Base-by-base conservation (phyloP, 768 basidiomycete species). In the Russula earlei region DNA sequence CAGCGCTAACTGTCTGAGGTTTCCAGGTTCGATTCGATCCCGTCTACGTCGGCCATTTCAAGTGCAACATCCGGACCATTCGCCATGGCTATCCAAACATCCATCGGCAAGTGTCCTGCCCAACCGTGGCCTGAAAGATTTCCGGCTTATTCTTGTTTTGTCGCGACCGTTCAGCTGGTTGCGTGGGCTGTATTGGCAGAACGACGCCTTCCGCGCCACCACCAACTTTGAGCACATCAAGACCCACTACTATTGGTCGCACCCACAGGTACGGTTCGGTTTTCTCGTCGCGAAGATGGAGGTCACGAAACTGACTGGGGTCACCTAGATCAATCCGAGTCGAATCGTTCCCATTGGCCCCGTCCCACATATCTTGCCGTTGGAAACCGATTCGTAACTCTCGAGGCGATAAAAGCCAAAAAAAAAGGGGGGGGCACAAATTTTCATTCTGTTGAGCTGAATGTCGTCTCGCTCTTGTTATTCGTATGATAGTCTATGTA, bases 221-320 rank as follows among this genome's bases (percentile, higher is more conserved):
- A 94, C 93, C 37, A 75, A 93, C 66, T 97, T 97, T 66, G 80
- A 88, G 15, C 94, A 96, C 70, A 88, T 89, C 74, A 87, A 87
- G 71, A 79, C 77, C 1, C 78, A 81, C 64, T 87, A 87, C 63
- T 87, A 81, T 61, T 85, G 82, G 81, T 80, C 80, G 37, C 81
- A 81, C 56, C 36, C 71, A 56, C 60, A 38, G 20, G 46, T 62
- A 41, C 20, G 53, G 36, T 40, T 1, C 2, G 12, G 19, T 0
- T 42, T 7, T 10, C 31, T 25, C 33, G 17, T 7, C 7, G 0
- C 47, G 15, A 12, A 24, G 8, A 8, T 15, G 22, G 6, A 14
- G 0, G 2, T 10, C 5, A 20, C 20, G 42, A 33, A 17, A 45
- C 25, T 55, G 19, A 43, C 31, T 15, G 29, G 24, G 12, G n/a